A percentile compares a stretch with the other conserved stretches of the same genome.
These are phyloP conservation scores for Coniochaeta sp. DNA, from an alignment of 2,329 filamentous ascomycete genomes.

Conservation along the genomic window DNA sequence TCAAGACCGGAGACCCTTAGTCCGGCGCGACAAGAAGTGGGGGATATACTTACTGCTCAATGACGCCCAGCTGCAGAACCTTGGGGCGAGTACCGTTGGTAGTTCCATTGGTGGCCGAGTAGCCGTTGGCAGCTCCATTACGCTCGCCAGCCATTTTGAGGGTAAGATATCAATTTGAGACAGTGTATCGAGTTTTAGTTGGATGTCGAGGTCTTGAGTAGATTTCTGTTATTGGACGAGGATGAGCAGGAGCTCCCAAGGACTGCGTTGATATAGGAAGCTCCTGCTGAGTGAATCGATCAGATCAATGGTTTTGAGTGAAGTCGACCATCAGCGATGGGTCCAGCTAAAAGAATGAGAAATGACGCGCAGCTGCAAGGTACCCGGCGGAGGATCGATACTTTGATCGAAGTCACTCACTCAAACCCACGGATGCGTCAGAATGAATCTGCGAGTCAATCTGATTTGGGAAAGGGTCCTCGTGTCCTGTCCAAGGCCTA, in stretches of 20 bases:
- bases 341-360: background rate
- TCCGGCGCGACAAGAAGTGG: background rate
- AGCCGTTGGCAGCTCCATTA: background rate
- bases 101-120: background rate
- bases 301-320: background rate
- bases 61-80: conserved; percentile 54
- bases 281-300: background rate
- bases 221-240: background rate
- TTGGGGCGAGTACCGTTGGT: conserved; percentile 30
- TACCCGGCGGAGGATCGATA: background rate
- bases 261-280: background rate
- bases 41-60: conserved; percentile 49
- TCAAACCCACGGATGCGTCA: background rate
- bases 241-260: background rate
- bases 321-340: background rate
- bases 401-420: background rate
- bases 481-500: background rate
- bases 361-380: background rate
- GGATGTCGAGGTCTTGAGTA: background rate
- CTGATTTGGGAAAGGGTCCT: background rate
- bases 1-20: too few relatives aligned
- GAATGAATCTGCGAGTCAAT: background rate
- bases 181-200: background rate
- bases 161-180: background rate
- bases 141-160: background rate